Percentiles rank a stretch among this genome's conserved stretches.
These are phyloP conservation scores for Suillus spraguei DNA, from an alignment of 768 basidiomycete genomes.

Conservation along the genomic window DNA sequence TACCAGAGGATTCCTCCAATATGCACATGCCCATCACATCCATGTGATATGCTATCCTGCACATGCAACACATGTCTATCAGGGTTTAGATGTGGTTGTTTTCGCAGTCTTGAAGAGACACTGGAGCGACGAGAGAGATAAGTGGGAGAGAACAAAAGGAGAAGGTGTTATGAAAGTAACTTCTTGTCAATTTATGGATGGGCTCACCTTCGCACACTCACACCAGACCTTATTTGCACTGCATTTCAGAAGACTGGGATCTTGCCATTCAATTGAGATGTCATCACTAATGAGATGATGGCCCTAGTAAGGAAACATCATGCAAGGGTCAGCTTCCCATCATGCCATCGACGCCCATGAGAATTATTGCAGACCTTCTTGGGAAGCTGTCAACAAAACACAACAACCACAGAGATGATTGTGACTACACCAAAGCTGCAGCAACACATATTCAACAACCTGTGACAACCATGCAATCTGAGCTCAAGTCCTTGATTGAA, in stretches of 20 bases:
- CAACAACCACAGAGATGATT: not conserved
- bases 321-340: slow-evolving; percentile 3
- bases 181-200: no score
- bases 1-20: slow-evolving; percentile 39
- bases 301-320: slow-evolving; percentile 14
- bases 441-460: not conserved
- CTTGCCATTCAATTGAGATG: slow-evolving; percentile 20
- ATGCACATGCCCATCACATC: slow-evolving; percentile 40
- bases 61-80: slow-evolving; percentile 29
- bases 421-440: not conserved
- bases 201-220: no score
- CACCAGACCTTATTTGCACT: slow-evolving; percentile 16
- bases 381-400: slow-evolving; percentile 6
- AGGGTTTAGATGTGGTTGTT: slow-evolving; percentile 45
- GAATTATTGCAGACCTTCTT: not conserved
- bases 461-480: not conserved
- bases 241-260: slow-evolving; percentile 34
- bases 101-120: slow-evolving; percentile 35
- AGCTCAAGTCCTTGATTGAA: slow-evolving; percentile 4
- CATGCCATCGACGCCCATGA: not conserved
- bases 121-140: slow-evolving; percentile 24
- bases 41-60: slow-evolving; percentile 45
- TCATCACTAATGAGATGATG: slow-evolving; percentile 13
- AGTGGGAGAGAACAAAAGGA: slow-evolving; percentile 3
- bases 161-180: no score